Evolutionary conservation across 2,329 filamentous ascomycete genomes (phyloP).

Genomic region (Pseudophaeomoniella oleicola): DNA sequence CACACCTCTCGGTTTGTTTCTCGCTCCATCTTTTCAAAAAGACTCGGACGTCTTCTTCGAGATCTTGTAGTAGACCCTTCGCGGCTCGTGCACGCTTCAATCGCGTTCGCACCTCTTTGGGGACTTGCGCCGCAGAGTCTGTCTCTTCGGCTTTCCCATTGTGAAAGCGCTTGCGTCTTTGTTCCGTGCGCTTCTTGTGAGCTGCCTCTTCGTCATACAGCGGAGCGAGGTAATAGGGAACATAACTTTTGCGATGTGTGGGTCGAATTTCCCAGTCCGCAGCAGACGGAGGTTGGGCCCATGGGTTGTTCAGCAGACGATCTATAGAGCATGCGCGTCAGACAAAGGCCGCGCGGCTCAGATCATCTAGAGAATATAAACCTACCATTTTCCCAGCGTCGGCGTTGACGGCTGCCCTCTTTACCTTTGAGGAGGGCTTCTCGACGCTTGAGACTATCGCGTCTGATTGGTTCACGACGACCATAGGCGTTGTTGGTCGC

Average conservation of each 20-base stretch:
- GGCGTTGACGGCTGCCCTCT: slow-evolving; percentile 71
- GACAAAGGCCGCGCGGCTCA: neutral
- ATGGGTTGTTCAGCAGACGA: slow-evolving; percentile 71
- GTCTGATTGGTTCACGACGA: slow-evolving; percentile 39
- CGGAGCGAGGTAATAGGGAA: slow-evolving; percentile 81
- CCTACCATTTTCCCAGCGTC: slow-evolving; percentile 90
- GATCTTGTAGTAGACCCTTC: slow-evolving; percentile 61
- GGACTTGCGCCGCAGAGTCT: slow-evolving; percentile 35
- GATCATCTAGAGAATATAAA: slow-evolving; percentile 5
- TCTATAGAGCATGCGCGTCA: slow-evolving; percentile 36
- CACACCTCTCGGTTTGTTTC: slow-evolving; percentile 31
- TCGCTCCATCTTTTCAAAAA: slow-evolving; percentile 54
- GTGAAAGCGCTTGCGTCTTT: slow-evolving; percentile 16
- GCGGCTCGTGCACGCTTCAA: slow-evolving; percentile 70
- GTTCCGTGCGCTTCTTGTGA: slow-evolving; percentile 28
- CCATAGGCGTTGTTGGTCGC: slow-evolving; percentile 27
- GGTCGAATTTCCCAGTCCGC: slow-evolving; percentile 72
- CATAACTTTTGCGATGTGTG: slow-evolving; percentile 56
- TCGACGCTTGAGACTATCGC: slow-evolving; percentile 50
- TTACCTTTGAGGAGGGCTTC: slow-evolving; percentile 77
- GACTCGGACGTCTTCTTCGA: slow-evolving; percentile 70
- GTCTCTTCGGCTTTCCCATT: slow-evolving; percentile 11
- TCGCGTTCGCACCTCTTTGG: slow-evolving; percentile 64
- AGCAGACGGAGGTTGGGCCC: slow-evolving; percentile 67
- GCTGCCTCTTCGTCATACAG: slow-evolving; percentile 53